phyloP scores from a whole-genome alignment of 805 yeast genomes.

The Nakazawaea anatomiae region DNA sequence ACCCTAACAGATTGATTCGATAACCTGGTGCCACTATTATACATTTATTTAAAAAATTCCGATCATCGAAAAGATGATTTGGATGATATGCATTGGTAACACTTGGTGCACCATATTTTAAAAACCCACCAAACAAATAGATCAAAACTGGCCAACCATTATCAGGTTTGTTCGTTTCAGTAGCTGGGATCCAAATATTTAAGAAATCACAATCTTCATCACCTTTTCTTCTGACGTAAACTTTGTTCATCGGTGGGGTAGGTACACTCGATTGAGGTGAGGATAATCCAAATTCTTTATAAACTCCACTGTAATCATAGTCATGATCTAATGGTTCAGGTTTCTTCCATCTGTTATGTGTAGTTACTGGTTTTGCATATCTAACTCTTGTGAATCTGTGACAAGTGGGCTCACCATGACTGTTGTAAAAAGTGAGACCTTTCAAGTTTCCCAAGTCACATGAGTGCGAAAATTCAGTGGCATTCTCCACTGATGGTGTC shows the following conservation, averaged over 20 bases:
- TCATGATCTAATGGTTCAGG: slow-evolving; percentile 21
- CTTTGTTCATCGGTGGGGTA: slow-evolving; percentile 16
- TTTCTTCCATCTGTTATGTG: slow-evolving; percentile 4
- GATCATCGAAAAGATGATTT: slow-evolving; percentile 21
- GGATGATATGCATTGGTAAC: slow-evolving; percentile 15
- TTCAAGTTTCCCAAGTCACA: slow-evolving; percentile 3
- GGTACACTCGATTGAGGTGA: slow-evolving; percentile 33
- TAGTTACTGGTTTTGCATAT: slow-evolving; percentile 1
- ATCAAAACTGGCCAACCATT: slow-evolving; percentile 37
- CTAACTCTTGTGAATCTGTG: slow-evolving; percentile 8
- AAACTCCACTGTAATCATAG: slow-evolving; percentile 33
- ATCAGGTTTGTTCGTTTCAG: slow-evolving; percentile 24
- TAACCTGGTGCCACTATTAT: slow-evolving; percentile 32
- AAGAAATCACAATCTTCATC: slow-evolving; percentile 28
- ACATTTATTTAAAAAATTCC: slow-evolving; percentile 24
- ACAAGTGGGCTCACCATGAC: slow-evolving; percentile 2
- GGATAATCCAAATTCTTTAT: slow-evolving; percentile 25
- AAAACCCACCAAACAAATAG: slow-evolving; percentile 39
- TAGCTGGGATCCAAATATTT: slow-evolving; percentile 33
- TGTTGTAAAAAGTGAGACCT: slow-evolving; percentile 5
- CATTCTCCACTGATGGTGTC: slow-evolving; percentile 5
- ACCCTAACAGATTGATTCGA: slow-evolving; percentile 34
- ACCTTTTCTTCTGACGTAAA: slow-evolving; percentile 14
- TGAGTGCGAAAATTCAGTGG: not conserved
- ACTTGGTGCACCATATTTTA: slow-evolving; percentile 28